Base-by-base conservation (phyloP, 1,284 basidiomycete species). In the Puccinia sorghi region DNA sequence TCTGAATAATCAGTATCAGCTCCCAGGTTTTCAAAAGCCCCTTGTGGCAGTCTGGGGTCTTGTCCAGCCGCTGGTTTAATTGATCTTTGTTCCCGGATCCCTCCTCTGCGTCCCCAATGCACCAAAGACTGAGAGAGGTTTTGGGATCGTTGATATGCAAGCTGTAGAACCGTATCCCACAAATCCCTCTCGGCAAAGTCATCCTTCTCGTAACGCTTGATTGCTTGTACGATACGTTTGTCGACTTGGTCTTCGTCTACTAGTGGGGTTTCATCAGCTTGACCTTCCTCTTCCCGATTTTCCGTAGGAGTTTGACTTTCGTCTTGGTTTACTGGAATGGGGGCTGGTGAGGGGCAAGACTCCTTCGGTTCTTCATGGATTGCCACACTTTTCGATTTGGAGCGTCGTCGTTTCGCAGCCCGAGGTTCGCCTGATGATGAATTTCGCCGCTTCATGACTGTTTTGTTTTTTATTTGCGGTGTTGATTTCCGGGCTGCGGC, bases 121-220 rank as follows among this genome's bases (percentile, higher is more conserved):
- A 76, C 63, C 52, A 76, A 52, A 39, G 73, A 67, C 11, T n/a
- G 41, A 27, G 73, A 76, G 20, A 76, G 46, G 17, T 76, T 39
- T 57, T 76, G 59, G 1, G 73, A 76, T n/a, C 54, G 39, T 39
- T 56, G 48, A 56, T 76, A 27, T 6, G 61, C 32, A 15, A 76
- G 27, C 41, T 76, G 63, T 41, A 41, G 15, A 37, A 76, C n/a
- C 22, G 73, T 76, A 41, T 76, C 73, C 63, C 61, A 52, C 9
- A 66, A 12, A 56, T 76, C 73, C 66, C 32, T 76, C 22, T 43
- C 63, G 25, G 7, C 15, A 20, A 37, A n/a, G 13, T 67, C 46
- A 37, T 39, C 59, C 37, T 48, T 32, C 17, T 76, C 48, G 41
- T 76, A 74, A n/a, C 57, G 72, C 17, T 41, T 37, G n/a, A 74